A percentile compares a stretch with the other conserved stretches of the same genome.
Conservation (phyloP, 2,329 filamentous ascomycete species). For the Arthrobotrys conoides region DNA sequence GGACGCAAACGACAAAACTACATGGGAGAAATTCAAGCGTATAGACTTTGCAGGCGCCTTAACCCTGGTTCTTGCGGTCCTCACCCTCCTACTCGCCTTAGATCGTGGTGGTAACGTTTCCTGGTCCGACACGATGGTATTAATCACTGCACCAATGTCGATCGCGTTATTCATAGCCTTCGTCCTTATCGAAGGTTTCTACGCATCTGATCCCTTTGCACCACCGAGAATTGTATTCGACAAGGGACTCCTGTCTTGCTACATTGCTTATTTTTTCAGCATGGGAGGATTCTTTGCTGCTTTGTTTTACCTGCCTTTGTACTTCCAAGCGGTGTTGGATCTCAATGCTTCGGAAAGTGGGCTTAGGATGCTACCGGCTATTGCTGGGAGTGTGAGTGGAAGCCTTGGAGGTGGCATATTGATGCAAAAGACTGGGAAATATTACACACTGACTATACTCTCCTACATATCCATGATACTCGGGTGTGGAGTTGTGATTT, state of each 20-base stretch:
- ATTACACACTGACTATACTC: slow-evolving; percentile 77
- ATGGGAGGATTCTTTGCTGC: slow-evolving; percentile 74
- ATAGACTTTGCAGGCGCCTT: slow-evolving; percentile 82
- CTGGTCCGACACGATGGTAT: slow-evolving; percentile 75
- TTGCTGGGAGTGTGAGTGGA: slow-evolving; percentile 75
- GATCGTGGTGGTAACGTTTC: slow-evolving; percentile 81
- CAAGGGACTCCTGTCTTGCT: slow-evolving; percentile 76
- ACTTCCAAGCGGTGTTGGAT: slow-evolving; percentile 80
- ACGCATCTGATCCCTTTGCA: slow-evolving; percentile 80
- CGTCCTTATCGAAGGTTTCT: slow-evolving; percentile 76
- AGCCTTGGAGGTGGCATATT: slow-evolving; percentile 76
- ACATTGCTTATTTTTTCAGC: slow-evolving; percentile 80
- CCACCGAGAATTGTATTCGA: slow-evolving; percentile 81
- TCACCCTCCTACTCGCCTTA: slow-evolving; percentile 77
- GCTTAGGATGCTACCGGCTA: slow-evolving; percentile 76
- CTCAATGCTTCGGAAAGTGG: slow-evolving; percentile 76
- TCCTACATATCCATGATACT: slow-evolving; percentile 72
- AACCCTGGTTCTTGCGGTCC: slow-evolving; percentile 76
- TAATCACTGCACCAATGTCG: slow-evolving; percentile 73
- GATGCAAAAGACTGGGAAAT: slow-evolving; percentile 79
- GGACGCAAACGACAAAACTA: slow-evolving; percentile 76
- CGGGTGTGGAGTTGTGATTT: slow-evolving; percentile 72
- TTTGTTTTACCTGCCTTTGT: slow-evolving; percentile 82
- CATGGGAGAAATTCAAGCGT: slow-evolving; percentile 69
- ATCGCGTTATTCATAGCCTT: slow-evolving; percentile 77